Base-by-base conservation (phyloP, 176 grass and related monocot genomes). In the Hsuehochloa calcarea region DNA sequence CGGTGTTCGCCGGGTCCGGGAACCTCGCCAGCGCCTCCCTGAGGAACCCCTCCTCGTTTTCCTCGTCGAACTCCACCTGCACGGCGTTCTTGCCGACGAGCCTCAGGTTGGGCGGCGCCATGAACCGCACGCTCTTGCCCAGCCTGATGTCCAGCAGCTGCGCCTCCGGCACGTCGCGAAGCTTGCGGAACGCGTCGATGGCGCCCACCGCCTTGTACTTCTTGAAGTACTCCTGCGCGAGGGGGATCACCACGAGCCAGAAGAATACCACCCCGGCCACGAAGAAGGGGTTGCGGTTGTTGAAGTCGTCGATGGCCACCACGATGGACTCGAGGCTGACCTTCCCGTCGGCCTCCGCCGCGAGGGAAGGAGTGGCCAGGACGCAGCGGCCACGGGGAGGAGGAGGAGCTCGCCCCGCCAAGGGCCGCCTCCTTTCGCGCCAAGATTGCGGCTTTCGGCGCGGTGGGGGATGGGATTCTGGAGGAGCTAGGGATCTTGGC, bases 201-300 rank as follows among this genome's bases (percentile, higher is more conserved):
- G 93, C 88, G n/a, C 77, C 87, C 72, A 96, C 82, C n/a, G 78
- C 43, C 86, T 99, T 99, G 68, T 84, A 96, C 78, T 99, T 99
- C 87, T 87, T 91, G 55, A 94, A 68, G 88, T 93, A 96, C 49
- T 81, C 91, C 85, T 99, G 77, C 52, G 80, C 66, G 31, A 94
- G 80, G 45, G 96, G 96, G 80, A 99, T 82, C n/a, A 90, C 81
- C 41, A 96, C 77, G 5, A 99, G 91, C 91, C 92, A 99, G 68
- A 99, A 84, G 66, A 99, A 90, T 39, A 91, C 86, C 59, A 96
- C 68, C 41, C 93, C 92, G 12, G 88, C 77, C 26, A 94, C 93
- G 80, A 99, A 99, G 84, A 99, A 92, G 4, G 91, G 96, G 81
- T 99, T 96, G 50, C 86, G 87, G 80, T 87, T 96, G 78, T 96